Conservation (phyloP, 2,329 filamentous ascomycete genomes). For the Sporothrix sp. region DNA sequence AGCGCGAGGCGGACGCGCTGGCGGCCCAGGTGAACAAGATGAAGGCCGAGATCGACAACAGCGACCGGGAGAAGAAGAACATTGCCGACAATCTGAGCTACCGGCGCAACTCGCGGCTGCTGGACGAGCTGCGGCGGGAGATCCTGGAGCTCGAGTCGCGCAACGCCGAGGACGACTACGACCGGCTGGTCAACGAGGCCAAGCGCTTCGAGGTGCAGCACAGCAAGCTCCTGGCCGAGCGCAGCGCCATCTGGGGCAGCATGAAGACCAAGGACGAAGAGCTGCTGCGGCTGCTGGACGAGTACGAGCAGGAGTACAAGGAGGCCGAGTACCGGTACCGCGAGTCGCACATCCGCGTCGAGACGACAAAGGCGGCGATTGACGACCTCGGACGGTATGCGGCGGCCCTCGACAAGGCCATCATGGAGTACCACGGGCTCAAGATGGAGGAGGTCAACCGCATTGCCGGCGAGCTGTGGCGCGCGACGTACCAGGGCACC, state of each 20-base stretch:
- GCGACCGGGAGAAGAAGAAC: slow-evolving; percentile 73
- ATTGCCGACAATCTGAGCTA: slow-evolving; percentile 85
- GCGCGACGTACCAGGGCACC: slow-evolving; percentile 89
- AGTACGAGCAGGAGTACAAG: slow-evolving; percentile 82
- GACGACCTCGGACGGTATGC: slow-evolving; percentile 80
- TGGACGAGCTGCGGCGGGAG: slow-evolving; percentile 57
- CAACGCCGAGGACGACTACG: slow-evolving; percentile 74
- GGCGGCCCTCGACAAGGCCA: slow-evolving; percentile 81
- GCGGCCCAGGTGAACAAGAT: slow-evolving; percentile 66
- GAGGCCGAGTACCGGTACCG: slow-evolving; percentile 73
- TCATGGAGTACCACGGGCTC: slow-evolving; percentile 90
- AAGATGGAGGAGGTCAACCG: slow-evolving; percentile 99
- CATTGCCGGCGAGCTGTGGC: slow-evolving; percentile 94
- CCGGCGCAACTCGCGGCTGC: slow-evolving; percentile 60
- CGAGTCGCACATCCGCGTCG: slow-evolving; percentile 79
- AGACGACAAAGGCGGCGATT: slow-evolving; percentile 84
- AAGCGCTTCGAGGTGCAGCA: slow-evolving; percentile 55
- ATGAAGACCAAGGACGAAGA: slow-evolving; percentile 81
- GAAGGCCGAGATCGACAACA: slow-evolving; percentile 65
- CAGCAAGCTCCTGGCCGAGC: slow-evolving; percentile 61
- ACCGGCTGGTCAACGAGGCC: slow-evolving; percentile 62
- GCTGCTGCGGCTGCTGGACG: slow-evolving; percentile 58
- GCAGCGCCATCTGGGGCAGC: slow-evolving; percentile 62
- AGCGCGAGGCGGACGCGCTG: slow-evolving; percentile 57
- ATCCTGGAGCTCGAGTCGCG: slow-evolving; percentile 67